These are phyloP conservation scores for Leishmania aethiopica DNA, from an alignment of 208 protist species.

Conservation along the genomic window DNA sequence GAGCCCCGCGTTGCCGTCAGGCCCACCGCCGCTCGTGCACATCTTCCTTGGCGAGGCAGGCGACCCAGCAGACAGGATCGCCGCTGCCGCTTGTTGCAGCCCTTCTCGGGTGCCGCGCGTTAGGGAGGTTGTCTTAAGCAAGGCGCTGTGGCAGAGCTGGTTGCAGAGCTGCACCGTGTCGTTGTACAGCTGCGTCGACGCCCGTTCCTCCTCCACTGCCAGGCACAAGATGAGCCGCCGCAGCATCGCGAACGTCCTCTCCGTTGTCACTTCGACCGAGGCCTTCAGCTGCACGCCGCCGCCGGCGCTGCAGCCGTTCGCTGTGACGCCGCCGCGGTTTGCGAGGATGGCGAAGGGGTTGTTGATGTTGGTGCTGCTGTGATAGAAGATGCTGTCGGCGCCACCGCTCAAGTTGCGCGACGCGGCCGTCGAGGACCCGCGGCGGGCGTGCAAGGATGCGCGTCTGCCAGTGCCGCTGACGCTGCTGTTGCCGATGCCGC, in stretches of 20 bases:
- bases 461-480: not conserved
- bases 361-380: slow-evolving; percentile 9
- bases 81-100: slow-evolving; percentile 43
- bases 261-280: slow-evolving; percentile 2
- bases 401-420: slow-evolving; percentile 1
- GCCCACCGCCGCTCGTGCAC: too few species aligned
- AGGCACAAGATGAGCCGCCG: slow-evolving; percentile 57
- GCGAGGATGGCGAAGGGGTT: slow-evolving; percentile 1
- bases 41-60: slow-evolving; percentile 3
- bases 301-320: not conserved
- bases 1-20: slow-evolving; percentile 5
- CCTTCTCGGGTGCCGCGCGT: slow-evolving; percentile 53
- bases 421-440: slow-evolving; percentile 5
- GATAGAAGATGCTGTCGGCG: not conserved
- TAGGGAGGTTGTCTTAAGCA: slow-evolving; percentile 35
- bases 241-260: slow-evolving; percentile 35
- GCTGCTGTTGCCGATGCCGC: not conserved
- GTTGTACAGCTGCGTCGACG: slow-evolving; percentile 46
- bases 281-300: not conserved
- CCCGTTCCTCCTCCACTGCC: slow-evolving; percentile 49
- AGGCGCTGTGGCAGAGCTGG: slow-evolving; percentile 38
- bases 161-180: slow-evolving; percentile 44
- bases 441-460: slow-evolving; percentile 26
- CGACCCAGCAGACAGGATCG: slow-evolving; percentile 21
- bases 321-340: not conserved